A percentile compares a stretch with the other conserved stretches of the same genome.
Conservation (phyloP, 75 land plant genomes). For the Pinus tabuliformis region DNA sequence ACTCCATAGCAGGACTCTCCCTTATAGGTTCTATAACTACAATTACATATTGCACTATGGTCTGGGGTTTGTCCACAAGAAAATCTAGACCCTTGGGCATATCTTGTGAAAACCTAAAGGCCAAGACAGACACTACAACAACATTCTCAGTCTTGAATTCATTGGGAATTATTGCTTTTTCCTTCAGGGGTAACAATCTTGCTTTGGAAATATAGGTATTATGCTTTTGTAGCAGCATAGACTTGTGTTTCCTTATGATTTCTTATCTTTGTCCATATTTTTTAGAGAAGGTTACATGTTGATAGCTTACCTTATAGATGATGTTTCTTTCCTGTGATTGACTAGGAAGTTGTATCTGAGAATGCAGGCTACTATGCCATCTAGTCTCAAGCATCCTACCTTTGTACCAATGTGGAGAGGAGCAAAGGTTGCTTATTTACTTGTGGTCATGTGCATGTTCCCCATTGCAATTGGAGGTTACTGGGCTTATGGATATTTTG, state of each 20-base stretch:
- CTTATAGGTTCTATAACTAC: slow-evolving; percentile 63
- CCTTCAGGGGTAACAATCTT: slow-evolving; percentile 67
- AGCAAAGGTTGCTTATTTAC: slow-evolving; percentile 37
- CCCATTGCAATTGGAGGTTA: slow-evolving; percentile 52
- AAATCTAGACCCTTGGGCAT: slow-evolving; percentile 41
- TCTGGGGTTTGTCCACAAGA: slow-evolving; percentile 51
- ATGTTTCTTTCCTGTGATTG: background rate
- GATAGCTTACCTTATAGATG: background rate
- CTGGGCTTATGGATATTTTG: slow-evolving; percentile 46
- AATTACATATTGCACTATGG: slow-evolving; percentile 48
- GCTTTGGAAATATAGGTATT: slow-evolving; percentile 62
- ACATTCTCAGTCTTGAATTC: slow-evolving; percentile 47
- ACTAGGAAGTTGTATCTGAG: background rate
- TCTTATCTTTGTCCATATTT: background rate
- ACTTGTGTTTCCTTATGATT: background rate
- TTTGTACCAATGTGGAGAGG: slow-evolving; percentile 63
- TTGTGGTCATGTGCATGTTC: slow-evolving; percentile 44
- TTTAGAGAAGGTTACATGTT: background rate
- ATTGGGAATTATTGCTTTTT: slow-evolving; percentile 53
- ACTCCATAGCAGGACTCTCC: slow-evolving; percentile 62
- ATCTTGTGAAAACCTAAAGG: slow-evolving; percentile 24
- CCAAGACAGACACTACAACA: slow-evolving; percentile 13
- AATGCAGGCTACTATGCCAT: slow-evolving; percentile 58
- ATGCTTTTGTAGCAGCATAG: background rate
- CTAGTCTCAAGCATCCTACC: slow-evolving; percentile 54